Conservation (phyloP, 1,139 yeast species). For the Scheffersomyces parashehatae region DNA sequence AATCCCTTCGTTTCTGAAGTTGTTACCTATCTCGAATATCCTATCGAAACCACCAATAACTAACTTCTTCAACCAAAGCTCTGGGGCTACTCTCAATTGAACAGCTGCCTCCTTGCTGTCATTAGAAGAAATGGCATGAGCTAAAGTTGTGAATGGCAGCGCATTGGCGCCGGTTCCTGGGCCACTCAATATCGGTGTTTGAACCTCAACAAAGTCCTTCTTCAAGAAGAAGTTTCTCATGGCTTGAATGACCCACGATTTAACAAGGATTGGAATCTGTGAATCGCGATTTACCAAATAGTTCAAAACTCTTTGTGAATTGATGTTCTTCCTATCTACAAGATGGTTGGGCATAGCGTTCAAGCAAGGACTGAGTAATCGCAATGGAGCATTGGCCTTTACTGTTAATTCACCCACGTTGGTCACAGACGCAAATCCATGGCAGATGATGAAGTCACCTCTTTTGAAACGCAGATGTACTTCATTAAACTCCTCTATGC, state of each 20-base stretch:
- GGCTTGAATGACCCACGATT: conserved; percentile 53
- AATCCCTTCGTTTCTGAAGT: conserved; percentile 88
- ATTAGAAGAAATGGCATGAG: conserved; percentile 45
- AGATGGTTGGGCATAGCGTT: conserved; percentile 63
- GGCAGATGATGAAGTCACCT: conserved; percentile 70
- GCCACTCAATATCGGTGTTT: conserved; percentile 78
- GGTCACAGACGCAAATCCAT: conserved; percentile 74
- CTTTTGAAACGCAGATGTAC: conserved; percentile 51
- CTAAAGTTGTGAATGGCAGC: conserved; percentile 66
- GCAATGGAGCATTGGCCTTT: conserved; percentile 51
- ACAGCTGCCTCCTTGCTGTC: conserved; percentile 33
- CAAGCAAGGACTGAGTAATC: conserved; percentile 66
- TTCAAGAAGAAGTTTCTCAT: conserved; percentile 58
- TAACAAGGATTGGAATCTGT: conserved; percentile 49
- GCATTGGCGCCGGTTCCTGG: conserved; percentile 89
- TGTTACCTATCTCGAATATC: conserved; percentile 83
- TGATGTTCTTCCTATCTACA: conserved; percentile 55
- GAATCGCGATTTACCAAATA: conserved; percentile 61
- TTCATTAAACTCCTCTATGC: conserved; percentile 45
- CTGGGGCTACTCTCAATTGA: conserved; percentile 88
- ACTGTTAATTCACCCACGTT: conserved; percentile 78
- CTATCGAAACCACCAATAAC: conserved; percentile 82
- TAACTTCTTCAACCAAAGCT: conserved; percentile 83
- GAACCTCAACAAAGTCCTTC: conserved; percentile 74
- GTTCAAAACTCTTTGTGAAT: conserved; percentile 72